Evolutionary conservation across 306 rosid species (phyloP), one percentile per base, ranked within the genome.

Genomic region (Prunus fruticosa): DNA sequence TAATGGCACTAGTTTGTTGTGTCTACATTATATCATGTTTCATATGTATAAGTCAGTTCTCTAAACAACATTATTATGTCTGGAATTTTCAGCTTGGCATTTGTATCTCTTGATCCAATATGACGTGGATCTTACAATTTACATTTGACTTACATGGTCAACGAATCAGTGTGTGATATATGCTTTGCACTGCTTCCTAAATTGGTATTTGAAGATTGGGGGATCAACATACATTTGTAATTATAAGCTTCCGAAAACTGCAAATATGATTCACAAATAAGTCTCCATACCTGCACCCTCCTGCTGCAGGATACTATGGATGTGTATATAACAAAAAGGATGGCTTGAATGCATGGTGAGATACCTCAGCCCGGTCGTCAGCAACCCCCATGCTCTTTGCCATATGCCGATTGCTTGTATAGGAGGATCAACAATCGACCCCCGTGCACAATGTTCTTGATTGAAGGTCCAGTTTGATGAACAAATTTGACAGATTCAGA

Each of bases 401-500:
- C 80, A 81, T 61, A 79, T 54, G 30, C 71, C 58, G 81, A 69
- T 68, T 16, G 28, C 20, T n/a, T 75, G 47, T 52, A 14, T 11
- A 23, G 34, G 25, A 46, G 62, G 78, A 11, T 63, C 78, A 74
- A 22, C 76, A 73, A 73, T 8, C 74, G 50, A 69, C 50, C 82
- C 71, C 82, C 84, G 75, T 75, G 90, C 20, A 71, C 23, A 28
- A 74, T 71, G 69, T 80, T 87, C 75, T 89, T 88, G 34, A 82
- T 80, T 7, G 86, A 65, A 16, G 87, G 89, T 77, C 88, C 89
- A 77, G 62, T 83, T 82, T 90, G 86, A 4, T 68, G 79, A 53
- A 76, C 84, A 19, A 84, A 63, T 56, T 70, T 78, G 65, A 90
- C 77, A 19, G 92, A 90, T 74, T 90, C 90, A 0, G 90, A 88